phyloP scores from a whole-genome alignment of 148 eudicot species.

The Dianthus caryophyllus region DNA sequence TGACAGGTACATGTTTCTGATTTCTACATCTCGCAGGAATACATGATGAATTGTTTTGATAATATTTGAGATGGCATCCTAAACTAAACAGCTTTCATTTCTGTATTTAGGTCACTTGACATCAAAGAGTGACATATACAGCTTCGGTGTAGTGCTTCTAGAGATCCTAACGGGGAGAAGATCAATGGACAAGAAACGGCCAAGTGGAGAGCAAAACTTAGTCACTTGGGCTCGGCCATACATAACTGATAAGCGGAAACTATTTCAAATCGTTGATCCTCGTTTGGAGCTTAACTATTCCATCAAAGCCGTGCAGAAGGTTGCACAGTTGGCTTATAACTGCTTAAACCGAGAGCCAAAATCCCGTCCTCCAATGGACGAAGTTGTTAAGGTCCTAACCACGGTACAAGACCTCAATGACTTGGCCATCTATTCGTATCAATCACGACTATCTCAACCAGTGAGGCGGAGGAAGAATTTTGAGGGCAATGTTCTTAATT shows the following conservation, averaged over 20 bases:
- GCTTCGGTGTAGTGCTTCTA: slow-evolving; percentile 90
- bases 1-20: slow-evolving; percentile 62
- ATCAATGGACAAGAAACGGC: slow-evolving; percentile 94
- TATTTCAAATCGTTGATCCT: slow-evolving; percentile 79
- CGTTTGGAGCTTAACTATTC: slow-evolving; percentile 87
- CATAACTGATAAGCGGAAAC: slow-evolving; percentile 63
- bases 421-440: slow-evolving; percentile 65
- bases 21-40: not conserved
- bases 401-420: slow-evolving; percentile 75
- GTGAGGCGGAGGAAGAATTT: slow-evolving; percentile 71
- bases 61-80: not conserved
- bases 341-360: slow-evolving; percentile 85
- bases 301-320: slow-evolving; percentile 80
- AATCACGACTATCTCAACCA: slow-evolving; percentile 57
- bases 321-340: slow-evolving; percentile 55
- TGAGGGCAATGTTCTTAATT: slow-evolving; percentile 41
- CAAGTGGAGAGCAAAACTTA: slow-evolving; percentile 83
- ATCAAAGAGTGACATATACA: slow-evolving; percentile 85
- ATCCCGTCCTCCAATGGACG: slow-evolving; percentile 84
- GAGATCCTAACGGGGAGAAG: slow-evolving; percentile 90
- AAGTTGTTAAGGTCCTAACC: slow-evolving; percentile 64
- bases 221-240: slow-evolving; percentile 90
- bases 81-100: slow-evolving; percentile 17
- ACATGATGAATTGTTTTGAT: not conserved
- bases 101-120: slow-evolving; percentile 75